Evolutionary conservation across 371 early-diverging fungal species (phyloP), one percentile per base, ranked within the genome.

Genomic region (Mortierella sp.): DNA sequence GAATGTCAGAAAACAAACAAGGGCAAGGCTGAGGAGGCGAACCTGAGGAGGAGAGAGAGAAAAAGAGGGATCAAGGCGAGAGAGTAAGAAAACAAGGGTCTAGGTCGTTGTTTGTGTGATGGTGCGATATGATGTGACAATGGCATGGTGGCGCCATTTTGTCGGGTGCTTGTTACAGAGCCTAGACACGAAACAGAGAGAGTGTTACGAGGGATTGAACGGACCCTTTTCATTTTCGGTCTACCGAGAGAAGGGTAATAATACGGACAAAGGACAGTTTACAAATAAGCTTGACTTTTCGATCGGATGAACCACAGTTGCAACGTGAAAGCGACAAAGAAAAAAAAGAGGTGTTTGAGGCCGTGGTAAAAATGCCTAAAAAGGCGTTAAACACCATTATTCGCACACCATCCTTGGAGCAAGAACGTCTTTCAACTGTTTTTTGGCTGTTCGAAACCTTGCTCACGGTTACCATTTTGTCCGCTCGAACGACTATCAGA

Each of bases 91-190:
- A 9, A 34, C 19, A 55, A 42, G 68, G 44, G 68, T 42, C 68
- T 68, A 68, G 68, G 68, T 68, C 68, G 34, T 42, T 42, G 21
- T 6, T 21, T 8, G 34, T 21, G 44, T 5, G 68, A 68, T 68
- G 68, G 24, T 21, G 68, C 68, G 68, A 68, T 68, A 68, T 68
- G 68, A 68, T 68, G 68, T 24, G 68, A 42, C 24, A 10, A 68
- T 68, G 68, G 68, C 42, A 68, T 68, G 42, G 68, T 68, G 68
- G 68, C 24, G 68, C 68, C 68, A 68, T 68, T 68, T 68, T 68
- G 42, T 68, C 21, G 24, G 68, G 8, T 68, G 68, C 42, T 42
- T 68, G 38, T 24, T 21, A 10, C 44, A 38, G 68, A 68, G 68
- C 68, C 68, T 68, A 42, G 68, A 68, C 68, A 68, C 68, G 38